These are phyloP conservation scores for Apiotrichum laibachii DNA, from an alignment of 1,284 basidiomycete species.

Conservation along the genomic window DNA sequence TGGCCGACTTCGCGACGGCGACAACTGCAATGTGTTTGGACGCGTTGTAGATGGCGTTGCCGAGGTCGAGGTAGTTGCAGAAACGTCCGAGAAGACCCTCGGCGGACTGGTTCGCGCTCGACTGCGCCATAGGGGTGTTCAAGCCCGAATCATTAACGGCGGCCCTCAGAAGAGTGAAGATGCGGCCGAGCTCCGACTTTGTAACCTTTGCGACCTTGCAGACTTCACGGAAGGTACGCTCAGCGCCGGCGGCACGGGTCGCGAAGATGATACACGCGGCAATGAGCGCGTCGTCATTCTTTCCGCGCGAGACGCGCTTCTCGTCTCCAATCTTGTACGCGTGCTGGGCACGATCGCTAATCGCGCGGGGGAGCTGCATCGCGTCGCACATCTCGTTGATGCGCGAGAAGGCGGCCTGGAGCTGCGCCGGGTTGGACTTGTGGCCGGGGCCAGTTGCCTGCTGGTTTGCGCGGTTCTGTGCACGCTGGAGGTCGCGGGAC, in stretches of 20 bases:
- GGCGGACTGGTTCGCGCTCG: constrained; percentile 58
- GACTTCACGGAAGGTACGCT: constrained; percentile 93
- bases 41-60: constrained; percentile 53
- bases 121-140: constrained; percentile 18
- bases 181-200: constrained; percentile 86
- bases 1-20: constrained; percentile 78
- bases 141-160: constrained; percentile 24
- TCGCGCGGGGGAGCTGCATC: constrained; percentile 83
- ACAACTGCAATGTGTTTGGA: constrained; percentile 79
- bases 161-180: constrained; percentile 63
- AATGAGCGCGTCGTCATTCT: constrained; percentile 82
- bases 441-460: constrained; percentile 61
- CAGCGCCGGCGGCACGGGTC: constrained; percentile 88
- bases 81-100: constrained; percentile 90
- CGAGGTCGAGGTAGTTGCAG: constrained; percentile 68
- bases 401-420: constrained; percentile 86
- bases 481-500: constrained; percentile 87
- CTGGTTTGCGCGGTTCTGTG: constrained; percentile 63
- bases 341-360: constrained; percentile 72
- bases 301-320: constrained; percentile 81
- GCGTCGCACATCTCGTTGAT: constrained; percentile 94
- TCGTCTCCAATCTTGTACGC: constrained; percentile 95
- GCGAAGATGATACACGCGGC: constrained; percentile 98
- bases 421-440: constrained; percentile 81
- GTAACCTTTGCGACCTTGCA: constrained; percentile 88